Evolutionary conservation across 176 grass and related monocot species (phyloP), one percentile per base, ranked within the genome.

Genomic region (Cymbopogon citratus): DNA sequence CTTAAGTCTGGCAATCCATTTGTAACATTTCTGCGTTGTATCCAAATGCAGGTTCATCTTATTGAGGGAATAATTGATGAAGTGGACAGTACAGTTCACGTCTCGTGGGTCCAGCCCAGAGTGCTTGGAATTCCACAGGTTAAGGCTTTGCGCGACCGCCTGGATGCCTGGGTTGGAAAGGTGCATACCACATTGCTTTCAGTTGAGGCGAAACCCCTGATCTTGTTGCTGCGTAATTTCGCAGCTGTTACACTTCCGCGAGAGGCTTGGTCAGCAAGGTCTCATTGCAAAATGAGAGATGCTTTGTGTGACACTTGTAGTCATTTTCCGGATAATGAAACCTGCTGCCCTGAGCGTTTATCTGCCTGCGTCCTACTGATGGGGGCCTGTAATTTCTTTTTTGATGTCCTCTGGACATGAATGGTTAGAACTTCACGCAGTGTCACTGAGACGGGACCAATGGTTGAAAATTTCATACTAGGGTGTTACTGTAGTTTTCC

Each of bases 31-130:
- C 36, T 24, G 12, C 56, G 43, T 40, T 66, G 3, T 77, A 64
- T 72, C 68, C 41, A 5, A 31, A 36, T 78, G 74, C 81, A 98
- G 95, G 95, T 98, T 84, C 95, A 94, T 94, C 90, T 98, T 57
- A 94, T 98, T 56, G 95, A 94, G 88, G 95, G 95, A 63, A 94
- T 91, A 84, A 98, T 98, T 51, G 92, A 98, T 86, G 90, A 94
- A 85, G 92, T 98, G 24, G 90, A 91, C 27, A 89, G 92, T 44
- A 98, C 90, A n/a, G 90, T 94, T 54, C 60, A 91, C 9, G 83
- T 97, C 26, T 97, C 95, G 1, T 97, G 92, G 95, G 92, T 94
- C 54, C 92, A 97, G 74, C 92, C 92, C 15, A 91, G 95, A 87
- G 95, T 98, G 52, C 71, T 98, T 60, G 95, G 95, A 66, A 87